Conservation (phyloP, 768 basidiomycete genomes). For the Auricularia heimuer region DNA sequence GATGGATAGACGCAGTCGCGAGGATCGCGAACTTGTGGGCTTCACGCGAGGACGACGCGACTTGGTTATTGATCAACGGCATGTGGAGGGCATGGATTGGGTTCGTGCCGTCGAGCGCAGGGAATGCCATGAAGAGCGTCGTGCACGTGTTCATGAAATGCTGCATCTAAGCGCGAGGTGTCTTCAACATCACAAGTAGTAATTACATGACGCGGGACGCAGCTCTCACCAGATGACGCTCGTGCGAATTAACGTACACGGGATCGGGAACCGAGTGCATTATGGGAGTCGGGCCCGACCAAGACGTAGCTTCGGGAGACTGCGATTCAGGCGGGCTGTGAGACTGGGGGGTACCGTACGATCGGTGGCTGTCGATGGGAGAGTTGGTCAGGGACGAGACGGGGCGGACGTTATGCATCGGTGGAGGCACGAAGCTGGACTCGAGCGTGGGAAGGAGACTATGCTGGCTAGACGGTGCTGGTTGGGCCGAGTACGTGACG, state of each 20-base stretch:
- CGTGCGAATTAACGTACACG: neutral
- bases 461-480: neutral
- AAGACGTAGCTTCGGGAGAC: neutral
- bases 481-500: neutral
- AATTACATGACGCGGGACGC: neutral
- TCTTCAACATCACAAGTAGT: neutral
- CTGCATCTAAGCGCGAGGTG: neutral
- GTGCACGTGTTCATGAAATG: neutral
- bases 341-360: neutral
- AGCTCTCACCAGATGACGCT: neutral
- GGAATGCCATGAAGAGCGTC: neutral
- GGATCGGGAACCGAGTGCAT: neutral
- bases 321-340: neutral
- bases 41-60: neutral
- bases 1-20: neutral
- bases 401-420: neutral
- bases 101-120: neutral
- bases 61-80: neutral
- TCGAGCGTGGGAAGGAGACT: neutral
- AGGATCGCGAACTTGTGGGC: neutral
- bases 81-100: neutral
- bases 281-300: neutral
- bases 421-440: neutral
- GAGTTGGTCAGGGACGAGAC: neutral
- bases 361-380: neutral